phyloP scores from a whole-genome alignment of 441 rosid species.

The Brassica balearica region DNA sequence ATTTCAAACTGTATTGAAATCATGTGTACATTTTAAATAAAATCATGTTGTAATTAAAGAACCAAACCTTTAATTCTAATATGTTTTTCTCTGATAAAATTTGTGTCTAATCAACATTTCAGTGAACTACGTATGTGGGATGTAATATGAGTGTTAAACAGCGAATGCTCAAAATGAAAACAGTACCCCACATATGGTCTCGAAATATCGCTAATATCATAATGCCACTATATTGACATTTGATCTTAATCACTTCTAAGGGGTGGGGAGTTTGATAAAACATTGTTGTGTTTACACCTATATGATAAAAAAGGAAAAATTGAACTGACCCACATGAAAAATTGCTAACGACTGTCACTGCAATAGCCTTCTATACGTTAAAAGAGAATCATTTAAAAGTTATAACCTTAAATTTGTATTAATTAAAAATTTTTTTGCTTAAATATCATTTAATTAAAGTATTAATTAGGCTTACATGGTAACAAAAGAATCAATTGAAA shows the following conservation, averaged over 20 bases:
- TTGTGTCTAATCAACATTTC: conserved; percentile 5
- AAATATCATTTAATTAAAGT: too few species aligned
- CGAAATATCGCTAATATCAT: not conserved
- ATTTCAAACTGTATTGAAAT: not conserved
- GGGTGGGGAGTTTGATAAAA: conserved; percentile 15
- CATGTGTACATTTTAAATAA: not conserved
- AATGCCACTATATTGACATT: conserved; percentile 1
- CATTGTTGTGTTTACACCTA: conserved; percentile 27
- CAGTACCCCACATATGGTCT: not conserved
- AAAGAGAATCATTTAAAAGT: too few species aligned
- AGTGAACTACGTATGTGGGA: conserved; percentile 5
- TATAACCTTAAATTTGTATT: too few species aligned
- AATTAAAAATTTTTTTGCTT: too few species aligned
- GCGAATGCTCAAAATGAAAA: conserved; percentile 11
- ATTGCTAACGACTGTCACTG: not conserved
- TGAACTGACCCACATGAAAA: not conserved
- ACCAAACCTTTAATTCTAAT: not conserved
- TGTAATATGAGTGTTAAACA: conserved; percentile 18
- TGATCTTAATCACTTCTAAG: not conserved
- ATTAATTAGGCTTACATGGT: too few species aligned
- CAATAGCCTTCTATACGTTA: too few species aligned
- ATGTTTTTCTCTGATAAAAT: not conserved
- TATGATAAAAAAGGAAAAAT: not conserved
- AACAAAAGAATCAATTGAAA: too few species aligned
- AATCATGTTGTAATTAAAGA: not conserved